These are phyloP conservation scores for Macrolepiota dolichaula DNA, from an alignment of 768 basidiomycete genomes.

Conservation along the genomic window DNA sequence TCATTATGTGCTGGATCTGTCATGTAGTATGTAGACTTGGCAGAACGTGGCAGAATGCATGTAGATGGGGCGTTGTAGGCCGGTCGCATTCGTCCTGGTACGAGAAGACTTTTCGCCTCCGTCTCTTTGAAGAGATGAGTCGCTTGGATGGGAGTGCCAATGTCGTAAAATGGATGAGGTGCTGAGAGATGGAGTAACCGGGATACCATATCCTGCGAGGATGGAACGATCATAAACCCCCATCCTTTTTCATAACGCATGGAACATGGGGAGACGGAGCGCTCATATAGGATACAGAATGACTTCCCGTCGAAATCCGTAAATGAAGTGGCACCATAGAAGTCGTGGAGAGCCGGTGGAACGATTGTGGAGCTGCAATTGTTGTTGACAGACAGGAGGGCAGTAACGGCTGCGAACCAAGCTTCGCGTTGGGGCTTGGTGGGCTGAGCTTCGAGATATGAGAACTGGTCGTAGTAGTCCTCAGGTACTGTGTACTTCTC, in stretches of 20 bases:
- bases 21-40: constrained; percentile 28
- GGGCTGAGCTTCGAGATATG: constrained; percentile 32
- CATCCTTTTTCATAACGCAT: constrained; percentile 29
- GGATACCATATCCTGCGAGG: constrained; percentile 18
- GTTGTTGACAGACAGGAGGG: constrained; percentile 26
- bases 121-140: constrained; percentile 34
- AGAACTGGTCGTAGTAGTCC: constrained; percentile 23
- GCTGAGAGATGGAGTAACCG: constrained; percentile 40
- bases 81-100: constrained; percentile 35
- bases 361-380: constrained; percentile 27
- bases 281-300: constrained; percentile 32
- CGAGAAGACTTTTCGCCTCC: constrained; percentile 37
- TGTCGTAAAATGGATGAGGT: constrained; percentile 41
- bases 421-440: constrained; percentile 20
- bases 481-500: constrained; percentile 27
- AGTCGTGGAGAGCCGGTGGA: constrained; percentile 22
- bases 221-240: constrained; percentile 32
- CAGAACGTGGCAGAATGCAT: constrained; percentile 25
- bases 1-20: constrained; percentile 48
- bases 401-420: constrained; percentile 24
- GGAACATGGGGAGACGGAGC: constrained; percentile 11
- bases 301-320: constrained; percentile 20
- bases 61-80: constrained; percentile 29
- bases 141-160: constrained; percentile 36
- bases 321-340: constrained; percentile 26